Conservation (phyloP, 345 rosid genomes). For the Melaleuca alternifolia region DNA sequence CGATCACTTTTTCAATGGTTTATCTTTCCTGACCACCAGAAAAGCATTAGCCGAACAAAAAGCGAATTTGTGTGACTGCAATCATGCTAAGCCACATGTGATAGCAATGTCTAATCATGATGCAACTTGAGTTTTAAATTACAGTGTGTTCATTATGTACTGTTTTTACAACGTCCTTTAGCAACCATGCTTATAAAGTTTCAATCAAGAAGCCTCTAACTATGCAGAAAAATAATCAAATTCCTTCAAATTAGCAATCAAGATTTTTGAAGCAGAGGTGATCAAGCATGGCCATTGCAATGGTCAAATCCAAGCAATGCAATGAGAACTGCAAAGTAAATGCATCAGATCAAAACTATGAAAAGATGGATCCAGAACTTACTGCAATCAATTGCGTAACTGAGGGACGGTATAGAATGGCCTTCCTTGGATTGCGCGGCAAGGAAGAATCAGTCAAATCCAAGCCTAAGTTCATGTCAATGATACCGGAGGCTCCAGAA, state of each 20-base stretch:
- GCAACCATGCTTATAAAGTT: neutral
- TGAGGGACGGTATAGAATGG: conserved; percentile 80
- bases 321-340: neutral
- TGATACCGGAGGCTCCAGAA: conserved; percentile 73
- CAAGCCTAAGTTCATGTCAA: conserved; percentile 63
- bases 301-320: neutral
- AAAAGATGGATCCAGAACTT: conserved; percentile 25
- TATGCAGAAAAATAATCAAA: neutral
- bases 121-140: neutral
- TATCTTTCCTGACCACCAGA: neutral
- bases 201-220: neutral
- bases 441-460: conserved; percentile 67
- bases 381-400: conserved; percentile 84
- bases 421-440: conserved; percentile 87
- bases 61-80: neutral
- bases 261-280: neutral
- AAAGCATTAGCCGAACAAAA: neutral
- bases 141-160: neutral
- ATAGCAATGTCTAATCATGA: neutral
- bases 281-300: neutral
- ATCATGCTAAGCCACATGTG: neutral
- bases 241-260: neutral
- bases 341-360: neutral
- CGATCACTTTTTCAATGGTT: neutral
- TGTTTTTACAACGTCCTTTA: neutral